A percentile compares a stretch with the other conserved stretches of the same genome.
These are phyloP conservation scores for Eimeria zaria DNA, from an alignment of 169 alveolate genomes.

Conservation along the genomic window DNA sequence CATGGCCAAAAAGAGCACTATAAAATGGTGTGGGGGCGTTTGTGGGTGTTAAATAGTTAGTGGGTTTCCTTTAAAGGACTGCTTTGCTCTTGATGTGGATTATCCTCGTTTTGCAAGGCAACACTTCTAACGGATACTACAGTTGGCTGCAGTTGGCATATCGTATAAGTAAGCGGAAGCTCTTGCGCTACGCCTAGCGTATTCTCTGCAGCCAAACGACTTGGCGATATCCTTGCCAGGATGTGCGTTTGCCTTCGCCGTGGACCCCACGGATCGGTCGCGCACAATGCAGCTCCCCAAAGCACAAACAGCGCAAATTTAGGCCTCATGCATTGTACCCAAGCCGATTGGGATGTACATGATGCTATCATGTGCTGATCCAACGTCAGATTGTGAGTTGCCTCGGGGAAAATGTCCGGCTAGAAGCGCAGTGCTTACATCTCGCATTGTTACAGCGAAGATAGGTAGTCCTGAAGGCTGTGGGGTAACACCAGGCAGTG, in stretches of 20 bases:
- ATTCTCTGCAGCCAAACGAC: not conserved
- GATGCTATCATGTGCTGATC: not conserved
- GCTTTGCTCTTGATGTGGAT: not conserved
- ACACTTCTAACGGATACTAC: not conserved
- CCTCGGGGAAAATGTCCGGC: not conserved
- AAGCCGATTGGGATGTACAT: no score
- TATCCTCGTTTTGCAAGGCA: not conserved
- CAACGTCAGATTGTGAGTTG: not conserved
- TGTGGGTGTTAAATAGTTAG: not conserved
- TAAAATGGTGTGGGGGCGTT: not conserved
- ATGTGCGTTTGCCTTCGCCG: not conserved
- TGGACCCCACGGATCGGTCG: not conserved
- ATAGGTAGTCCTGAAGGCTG: not conserved
- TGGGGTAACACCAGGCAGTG: conserved; percentile 14
- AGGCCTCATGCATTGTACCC: not conserved
- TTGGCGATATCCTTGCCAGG: not conserved
- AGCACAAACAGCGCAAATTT: not conserved
- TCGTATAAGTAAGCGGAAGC: not conserved
- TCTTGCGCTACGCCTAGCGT: not conserved
- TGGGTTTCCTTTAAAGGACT: not conserved
- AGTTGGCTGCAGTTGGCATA: not conserved
- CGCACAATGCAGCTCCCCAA: not conserved
- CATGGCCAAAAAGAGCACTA: not conserved
- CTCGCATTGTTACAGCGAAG: not conserved
- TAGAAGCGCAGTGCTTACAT: not conserved